These are phyloP conservation scores for Penstemon davidsonii DNA, from an alignment of 257 asterid genomes.

Conservation along the genomic window DNA sequence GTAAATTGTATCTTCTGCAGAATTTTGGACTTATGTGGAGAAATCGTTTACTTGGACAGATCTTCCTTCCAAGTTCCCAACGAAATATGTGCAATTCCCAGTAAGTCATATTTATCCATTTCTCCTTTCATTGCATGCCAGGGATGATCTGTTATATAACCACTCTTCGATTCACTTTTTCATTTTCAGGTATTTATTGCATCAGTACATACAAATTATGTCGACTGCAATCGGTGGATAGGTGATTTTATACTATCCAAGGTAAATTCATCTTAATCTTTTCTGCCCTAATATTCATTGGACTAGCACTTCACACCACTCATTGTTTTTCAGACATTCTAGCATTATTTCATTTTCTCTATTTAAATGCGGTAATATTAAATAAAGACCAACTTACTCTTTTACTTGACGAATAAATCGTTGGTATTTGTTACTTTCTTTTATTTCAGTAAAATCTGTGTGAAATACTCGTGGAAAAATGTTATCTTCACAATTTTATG, in stretches of 20 bases:
- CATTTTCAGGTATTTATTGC: conserved; percentile 75
- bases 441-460: not conserved
- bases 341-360: conserved; percentile 3
- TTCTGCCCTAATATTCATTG: conserved; percentile 5
- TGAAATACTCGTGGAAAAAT: not conserved
- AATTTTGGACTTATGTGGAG: conserved; percentile 96
- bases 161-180: conserved; percentile 24
- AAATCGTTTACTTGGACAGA: conserved; percentile 97
- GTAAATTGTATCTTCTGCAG: conserved; percentile 44
- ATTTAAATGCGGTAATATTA: not conserved
- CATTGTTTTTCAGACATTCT: too few relatives aligned
- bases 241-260: conserved; percentile 93
- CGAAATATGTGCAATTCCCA: conserved; percentile 96
- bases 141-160: conserved; percentile 7
- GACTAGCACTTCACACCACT: not conserved
- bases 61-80: conserved; percentile 95
- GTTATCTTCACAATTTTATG: not conserved
- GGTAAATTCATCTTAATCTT: conserved; percentile 42
- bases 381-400: not conserved
- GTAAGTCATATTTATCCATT: conserved; percentile 45
- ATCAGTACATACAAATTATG: conserved; percentile 88
- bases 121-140: conserved; percentile 17
- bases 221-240: conserved; percentile 96
- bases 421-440: conserved; percentile 6
- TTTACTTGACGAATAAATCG: not conserved